Base-by-base conservation (phyloP, 1,284 basidiomycete genomes). In the Amylostereum chailletii region DNA sequence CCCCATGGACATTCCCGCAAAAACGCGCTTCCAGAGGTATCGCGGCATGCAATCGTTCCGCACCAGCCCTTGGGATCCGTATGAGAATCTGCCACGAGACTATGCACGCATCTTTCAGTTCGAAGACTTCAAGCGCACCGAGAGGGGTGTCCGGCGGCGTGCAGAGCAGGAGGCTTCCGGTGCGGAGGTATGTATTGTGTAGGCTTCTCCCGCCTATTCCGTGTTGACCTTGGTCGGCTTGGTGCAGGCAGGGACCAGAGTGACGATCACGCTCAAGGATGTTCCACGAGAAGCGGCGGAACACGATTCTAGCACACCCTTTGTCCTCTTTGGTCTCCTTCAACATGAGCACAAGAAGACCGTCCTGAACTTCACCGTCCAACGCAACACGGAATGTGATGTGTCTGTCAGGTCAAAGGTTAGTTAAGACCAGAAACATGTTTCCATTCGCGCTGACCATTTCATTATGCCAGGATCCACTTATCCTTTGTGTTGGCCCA, bases 101-200 rank as follows among this genome's bases (percentile, higher is more conserved):
- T 99, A 99, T 62, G 93, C 87, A 0, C 77, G 88, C 41, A 95
- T 98, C 57, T 99, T 98, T 71, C 91, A 95, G 66, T 98, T 99
- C 61, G 94, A 97, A 66, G 91, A 95, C 61, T 98, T 88, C 69
- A 86, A 83, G 61, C 79, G 86, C 29, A 98, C 93, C 2, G 86
- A 90, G 57, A 77, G 88, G 42, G 76, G 79, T 34, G 84, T 97
- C 30, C 79, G 76, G 53, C 71, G 79, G 44, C 75, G 79, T 49
- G 82, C 79, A 3, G 78, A 82, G 42, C 71, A 77, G 42, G 82
- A 88, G 34, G 66, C 59, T 2, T 68, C 68, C 30, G 70, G 77
- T 1, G 76, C 92, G 6, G 78, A 85, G 73, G 91, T 92, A 57
- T 54, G 74, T 62, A 26, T 32, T 41, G n/a, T 10, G 4, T 38